Evolutionary conservation across 495 filamentous ascomycete genomes (phyloP).

Genomic region (Rostrohypoxylon terebratum): DNA sequence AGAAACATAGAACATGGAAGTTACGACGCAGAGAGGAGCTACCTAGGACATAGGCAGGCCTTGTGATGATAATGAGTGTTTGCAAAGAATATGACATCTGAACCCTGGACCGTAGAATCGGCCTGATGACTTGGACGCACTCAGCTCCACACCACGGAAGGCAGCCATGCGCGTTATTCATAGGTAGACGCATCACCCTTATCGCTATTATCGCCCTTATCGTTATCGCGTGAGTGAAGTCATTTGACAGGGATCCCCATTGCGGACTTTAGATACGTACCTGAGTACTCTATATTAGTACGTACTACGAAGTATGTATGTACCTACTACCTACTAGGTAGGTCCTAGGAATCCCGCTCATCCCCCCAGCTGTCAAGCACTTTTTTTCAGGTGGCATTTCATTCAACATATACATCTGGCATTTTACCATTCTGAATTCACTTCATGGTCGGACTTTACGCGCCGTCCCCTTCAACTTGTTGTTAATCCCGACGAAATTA

Average conservation of each 20-base stretch:
- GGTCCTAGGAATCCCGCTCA: not conserved
- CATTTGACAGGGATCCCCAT: conserved; percentile 23
- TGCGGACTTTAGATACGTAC: conserved; percentile 5
- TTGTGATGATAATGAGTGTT: conserved; percentile 21
- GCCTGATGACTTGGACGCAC: conserved; percentile 25
- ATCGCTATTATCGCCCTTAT: conserved; percentile 34
- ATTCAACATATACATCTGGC: not conserved
- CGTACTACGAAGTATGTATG: too few relatives aligned
- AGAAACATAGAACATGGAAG: conserved; percentile 11
- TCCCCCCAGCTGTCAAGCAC: conserved; percentile 22
- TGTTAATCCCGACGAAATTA: not conserved
- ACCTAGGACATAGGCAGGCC: not conserved
- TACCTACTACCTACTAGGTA: not conserved
- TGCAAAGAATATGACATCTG: conserved; percentile 22
- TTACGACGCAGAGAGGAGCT: conserved; percentile 15
- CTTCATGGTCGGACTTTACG: not conserved
- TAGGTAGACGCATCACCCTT: conserved; percentile 4
- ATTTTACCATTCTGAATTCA: not conserved
- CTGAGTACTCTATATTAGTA: not conserved
- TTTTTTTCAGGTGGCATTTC: conserved; percentile 25
- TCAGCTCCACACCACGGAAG: conserved; percentile 13
- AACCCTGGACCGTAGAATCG: conserved; percentile 33
- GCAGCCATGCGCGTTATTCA: conserved; percentile 32
- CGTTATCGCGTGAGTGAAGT: conserved; percentile 41
- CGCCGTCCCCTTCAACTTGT: not conserved